Conservation (phyloP, 768 basidiomycete species). For the Russula sp. region DNA sequence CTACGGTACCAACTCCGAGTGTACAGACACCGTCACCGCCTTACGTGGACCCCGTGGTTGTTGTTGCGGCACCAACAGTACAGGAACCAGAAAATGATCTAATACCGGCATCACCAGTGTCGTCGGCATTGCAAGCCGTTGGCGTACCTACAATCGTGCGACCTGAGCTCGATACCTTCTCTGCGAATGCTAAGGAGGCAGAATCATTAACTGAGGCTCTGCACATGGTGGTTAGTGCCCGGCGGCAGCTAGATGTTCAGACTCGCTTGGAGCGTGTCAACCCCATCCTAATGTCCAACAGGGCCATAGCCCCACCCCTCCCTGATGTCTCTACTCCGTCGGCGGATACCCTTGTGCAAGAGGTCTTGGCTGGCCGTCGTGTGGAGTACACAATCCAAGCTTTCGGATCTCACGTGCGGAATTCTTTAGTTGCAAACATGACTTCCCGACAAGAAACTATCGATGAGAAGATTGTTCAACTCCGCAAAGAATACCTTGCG, state of each 20-base stretch:
- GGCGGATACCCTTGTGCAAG: slow-evolving; percentile 48
- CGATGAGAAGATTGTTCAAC: slow-evolving; percentile 50
- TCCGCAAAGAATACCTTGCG: slow-evolving; percentile 63
- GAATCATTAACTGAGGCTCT: slow-evolving; percentile 54
- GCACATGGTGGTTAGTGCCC: slow-evolving; percentile 58
- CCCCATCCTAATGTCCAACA: slow-evolving; percentile 62
- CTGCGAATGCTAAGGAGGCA: slow-evolving; percentile 23
- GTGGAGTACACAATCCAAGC: slow-evolving; percentile 38
- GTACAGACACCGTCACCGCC: slow-evolving; percentile 30
- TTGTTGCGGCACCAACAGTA: slow-evolving; percentile 26
- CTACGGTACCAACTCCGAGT: slow-evolving; percentile 20
- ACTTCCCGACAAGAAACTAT: slow-evolving; percentile 49
- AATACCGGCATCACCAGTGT: slow-evolving; percentile 21
- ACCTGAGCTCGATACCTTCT: slow-evolving; percentile 13
- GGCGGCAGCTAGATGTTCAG: slow-evolving; percentile 57
- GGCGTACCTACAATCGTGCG: slow-evolving; percentile 12
- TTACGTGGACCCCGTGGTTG: slow-evolving; percentile 34
- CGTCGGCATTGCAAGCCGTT: slow-evolving; percentile 13
- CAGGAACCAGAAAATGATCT: slow-evolving; percentile 26
- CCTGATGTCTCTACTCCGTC: slow-evolving; percentile 40
- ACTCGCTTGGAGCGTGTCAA: slow-evolving; percentile 59
- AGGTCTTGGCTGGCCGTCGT: slow-evolving; percentile 43
- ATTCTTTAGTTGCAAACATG: slow-evolving; percentile 54
- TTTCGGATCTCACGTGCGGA: slow-evolving; percentile 43
- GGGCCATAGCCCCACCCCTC: slow-evolving; percentile 41